Conservation (phyloP, 306 rosid species). For the Malus orientalis region DNA sequence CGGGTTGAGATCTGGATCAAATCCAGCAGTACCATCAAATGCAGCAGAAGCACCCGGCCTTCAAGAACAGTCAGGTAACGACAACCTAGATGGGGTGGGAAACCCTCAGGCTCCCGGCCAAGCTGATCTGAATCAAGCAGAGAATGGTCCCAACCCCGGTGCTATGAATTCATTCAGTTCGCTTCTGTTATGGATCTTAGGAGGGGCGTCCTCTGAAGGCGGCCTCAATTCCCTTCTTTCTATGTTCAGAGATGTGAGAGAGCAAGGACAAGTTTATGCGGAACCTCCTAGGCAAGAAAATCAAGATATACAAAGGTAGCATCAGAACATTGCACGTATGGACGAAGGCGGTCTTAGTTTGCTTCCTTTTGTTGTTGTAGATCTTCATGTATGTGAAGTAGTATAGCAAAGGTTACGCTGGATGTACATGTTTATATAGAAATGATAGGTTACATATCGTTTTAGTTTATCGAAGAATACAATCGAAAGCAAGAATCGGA, state of each 20-base stretch:
- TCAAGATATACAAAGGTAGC: slow-evolving; percentile 36
- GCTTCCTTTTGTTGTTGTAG: neutral
- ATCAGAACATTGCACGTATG: neutral
- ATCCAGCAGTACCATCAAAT: slow-evolving; percentile 32
- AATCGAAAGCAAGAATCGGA: neutral
- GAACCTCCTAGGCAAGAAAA: slow-evolving; percentile 38
- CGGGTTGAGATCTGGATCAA: slow-evolving; percentile 51
- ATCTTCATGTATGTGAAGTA: neutral
- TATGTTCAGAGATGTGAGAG: slow-evolving; percentile 87
- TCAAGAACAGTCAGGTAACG: slow-evolving; percentile 42
- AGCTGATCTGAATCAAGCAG: slow-evolving; percentile 50
- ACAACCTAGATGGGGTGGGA: slow-evolving; percentile 27
- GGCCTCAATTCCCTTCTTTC: slow-evolving; percentile 79
- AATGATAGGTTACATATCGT: neutral
- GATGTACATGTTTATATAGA: slow-evolving; percentile 19
- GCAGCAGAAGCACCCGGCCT: slow-evolving; percentile 32
- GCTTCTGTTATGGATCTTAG: slow-evolving; percentile 76
- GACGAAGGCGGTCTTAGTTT: neutral
- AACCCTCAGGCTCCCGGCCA: slow-evolving; percentile 47
- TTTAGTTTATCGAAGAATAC: slow-evolving; percentile 12
- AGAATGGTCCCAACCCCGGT: slow-evolving; percentile 64
- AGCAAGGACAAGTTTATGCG: slow-evolving; percentile 66
- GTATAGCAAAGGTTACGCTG: neutral
- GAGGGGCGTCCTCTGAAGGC: slow-evolving; percentile 92
- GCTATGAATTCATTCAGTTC: slow-evolving; percentile 74